Percentiles rank a stretch among this genome's conserved stretches.
Conservation (phyloP, 345 rosid species). For the Eucalyptus regnans region DNA sequence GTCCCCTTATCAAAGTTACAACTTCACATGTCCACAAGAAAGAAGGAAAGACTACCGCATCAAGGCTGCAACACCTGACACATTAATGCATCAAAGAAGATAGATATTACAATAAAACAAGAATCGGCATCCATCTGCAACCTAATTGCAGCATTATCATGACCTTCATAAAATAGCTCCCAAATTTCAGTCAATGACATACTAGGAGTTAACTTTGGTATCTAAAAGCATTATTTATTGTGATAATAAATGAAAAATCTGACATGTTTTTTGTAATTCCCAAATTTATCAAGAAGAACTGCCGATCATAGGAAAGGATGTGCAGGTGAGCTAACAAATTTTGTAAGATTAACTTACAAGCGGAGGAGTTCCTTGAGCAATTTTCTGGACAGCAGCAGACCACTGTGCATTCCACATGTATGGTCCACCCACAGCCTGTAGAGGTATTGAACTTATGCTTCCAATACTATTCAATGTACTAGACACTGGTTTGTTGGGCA, state of each 20-base stretch:
- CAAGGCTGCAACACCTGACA: neutral
- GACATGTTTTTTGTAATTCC: neutral
- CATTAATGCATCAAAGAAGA: neutral
- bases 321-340: neutral
- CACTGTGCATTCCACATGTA: slow-evolving; percentile 86
- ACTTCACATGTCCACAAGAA: neutral
- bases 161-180: neutral
- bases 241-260: neutral
- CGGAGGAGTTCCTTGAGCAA: slow-evolving; percentile 98
- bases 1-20: neutral
- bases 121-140: neutral
- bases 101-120: neutral
- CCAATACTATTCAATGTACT: slow-evolving; percentile 61
- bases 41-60: neutral
- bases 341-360: slow-evolving; percentile 52
- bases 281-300: neutral
- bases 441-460: slow-evolving; percentile 56
- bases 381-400: slow-evolving; percentile 81
- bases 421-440: slow-evolving; percentile 96
- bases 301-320: neutral
- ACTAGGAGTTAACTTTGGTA: neutral
- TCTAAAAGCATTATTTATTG: neutral
- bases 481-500: slow-evolving; percentile 61
- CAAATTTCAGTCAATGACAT: neutral
- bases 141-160: neutral